These are phyloP conservation scores for Tolypocladium endophyticum DNA, from an alignment of 2,329 filamentous ascomycete genomes.

Conservation along the genomic window DNA sequence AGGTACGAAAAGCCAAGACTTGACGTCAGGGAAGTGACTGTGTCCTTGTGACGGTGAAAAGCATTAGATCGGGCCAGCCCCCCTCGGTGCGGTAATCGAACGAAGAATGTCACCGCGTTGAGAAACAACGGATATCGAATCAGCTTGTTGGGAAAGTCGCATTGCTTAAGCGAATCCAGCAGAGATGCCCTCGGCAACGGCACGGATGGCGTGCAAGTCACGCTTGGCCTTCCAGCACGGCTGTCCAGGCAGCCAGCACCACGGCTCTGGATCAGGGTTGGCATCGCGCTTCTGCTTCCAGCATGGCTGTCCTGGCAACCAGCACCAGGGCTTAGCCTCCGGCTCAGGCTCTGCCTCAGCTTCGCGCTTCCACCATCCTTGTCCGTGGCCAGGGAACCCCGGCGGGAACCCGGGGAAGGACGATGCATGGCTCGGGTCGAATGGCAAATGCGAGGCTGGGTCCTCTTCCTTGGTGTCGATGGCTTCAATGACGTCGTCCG, in stretches of 20 bases:
- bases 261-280: slow-evolving; percentile 7
- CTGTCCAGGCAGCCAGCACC: slow-evolving; percentile 26
- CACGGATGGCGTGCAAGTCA: slow-evolving; percentile 14
- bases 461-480: slow-evolving; percentile 14
- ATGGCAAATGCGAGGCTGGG: slow-evolving; percentile 13
- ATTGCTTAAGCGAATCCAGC: slow-evolving; percentile 14
- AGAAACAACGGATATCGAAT: background rate
- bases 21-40: background rate
- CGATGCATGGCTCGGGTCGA: slow-evolving; percentile 13
- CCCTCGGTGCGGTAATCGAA: background rate
- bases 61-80: background rate
- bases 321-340: slow-evolving; percentile 6
- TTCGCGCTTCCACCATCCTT: slow-evolving; percentile 16
- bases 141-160: background rate
- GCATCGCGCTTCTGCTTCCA: background rate
- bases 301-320: slow-evolving; percentile 10
- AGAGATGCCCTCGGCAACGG: slow-evolving; percentile 16
- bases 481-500: slow-evolving; percentile 20
- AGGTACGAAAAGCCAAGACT: background rate
- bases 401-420: background rate
- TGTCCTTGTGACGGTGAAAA: background rate
- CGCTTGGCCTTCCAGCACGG: slow-evolving; percentile 27
- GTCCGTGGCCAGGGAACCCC: slow-evolving; percentile 7
- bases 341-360: slow-evolving; percentile 6
- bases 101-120: background rate